Evolutionary conservation across 352 stramenopile genomes (phyloP).

Genomic region (Pythium dissimile): DNA sequence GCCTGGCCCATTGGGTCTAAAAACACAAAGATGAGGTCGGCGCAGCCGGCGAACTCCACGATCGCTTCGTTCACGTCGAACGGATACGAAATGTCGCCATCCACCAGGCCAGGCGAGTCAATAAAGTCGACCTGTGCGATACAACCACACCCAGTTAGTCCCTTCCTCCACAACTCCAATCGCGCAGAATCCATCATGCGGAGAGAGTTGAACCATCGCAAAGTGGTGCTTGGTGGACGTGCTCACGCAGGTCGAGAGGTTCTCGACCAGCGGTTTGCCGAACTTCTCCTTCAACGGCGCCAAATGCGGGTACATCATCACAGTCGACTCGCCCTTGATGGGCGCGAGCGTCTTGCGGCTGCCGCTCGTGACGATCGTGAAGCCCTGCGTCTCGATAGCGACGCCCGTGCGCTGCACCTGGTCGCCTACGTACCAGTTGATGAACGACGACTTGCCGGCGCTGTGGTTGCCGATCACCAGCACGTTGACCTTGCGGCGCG

Average conservation of each 20-base stretch:
- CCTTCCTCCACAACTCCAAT: background rate
- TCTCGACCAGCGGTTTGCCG: conserved; percentile 57
- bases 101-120: conserved; percentile 64
- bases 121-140: conserved; percentile 62
- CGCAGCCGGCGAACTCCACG: conserved; percentile 41
- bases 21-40: conserved; percentile 70
- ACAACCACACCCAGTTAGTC: background rate
- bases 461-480: conserved; percentile 76
- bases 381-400: conserved; percentile 65
- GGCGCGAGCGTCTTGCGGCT: conserved; percentile 47
- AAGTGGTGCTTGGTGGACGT: conserved; percentile 50
- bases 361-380: conserved; percentile 61
- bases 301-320: conserved; percentile 59
- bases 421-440: conserved; percentile 68
- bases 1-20: conserved; percentile 63
- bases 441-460: conserved; percentile 69
- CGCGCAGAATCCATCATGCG: background rate
- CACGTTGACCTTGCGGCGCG: conserved; percentile 64
- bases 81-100: conserved; percentile 63
- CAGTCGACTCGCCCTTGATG: conserved; percentile 62
- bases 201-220: conserved; percentile 38
- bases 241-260: conserved; percentile 56
- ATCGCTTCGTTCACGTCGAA: conserved; percentile 69
- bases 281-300: conserved; percentile 47
- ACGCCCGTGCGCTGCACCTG: conserved; percentile 58